These are phyloP conservation scores for Monascus purpureus DNA, from an alignment of 495 filamentous ascomycete species.

Conservation along the genomic window DNA sequence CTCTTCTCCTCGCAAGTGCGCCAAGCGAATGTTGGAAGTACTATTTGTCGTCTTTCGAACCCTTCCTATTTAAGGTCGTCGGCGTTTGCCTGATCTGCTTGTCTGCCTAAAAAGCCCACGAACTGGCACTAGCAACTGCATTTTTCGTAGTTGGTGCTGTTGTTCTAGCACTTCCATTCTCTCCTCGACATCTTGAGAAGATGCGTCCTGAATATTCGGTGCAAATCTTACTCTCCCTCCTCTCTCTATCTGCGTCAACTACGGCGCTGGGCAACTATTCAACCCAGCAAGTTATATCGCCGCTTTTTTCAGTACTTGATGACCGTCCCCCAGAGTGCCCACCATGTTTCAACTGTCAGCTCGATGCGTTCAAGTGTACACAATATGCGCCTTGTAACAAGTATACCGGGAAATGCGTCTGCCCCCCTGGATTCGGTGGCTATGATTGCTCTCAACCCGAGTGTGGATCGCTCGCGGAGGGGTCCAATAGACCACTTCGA, in stretches of 20 bases:
- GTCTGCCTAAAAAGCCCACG: too few species aligned
- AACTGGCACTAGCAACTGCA: too few species aligned
- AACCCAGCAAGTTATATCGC: constrained; percentile 14
- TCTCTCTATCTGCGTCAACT: constrained; percentile 11
- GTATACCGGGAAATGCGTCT: constrained; percentile 80
- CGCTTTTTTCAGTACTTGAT: constrained; percentile 35
- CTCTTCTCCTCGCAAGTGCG: too few species aligned
- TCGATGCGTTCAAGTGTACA: constrained; percentile 77
- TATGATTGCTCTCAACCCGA: constrained; percentile 81
- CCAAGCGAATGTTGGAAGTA: too few species aligned
- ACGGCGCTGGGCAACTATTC: constrained; percentile 21
- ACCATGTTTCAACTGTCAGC: constrained; percentile 90
- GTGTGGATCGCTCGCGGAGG: constrained; percentile 78
- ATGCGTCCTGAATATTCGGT: too few species aligned
- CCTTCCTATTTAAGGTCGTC: too few species aligned
- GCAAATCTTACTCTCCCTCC: constrained; percentile 13
- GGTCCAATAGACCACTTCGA: constrained; percentile 57
- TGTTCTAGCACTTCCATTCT: too few species aligned
- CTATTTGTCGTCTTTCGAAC: too few species aligned
- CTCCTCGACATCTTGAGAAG: too few species aligned
- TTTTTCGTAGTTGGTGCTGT: too few species aligned
- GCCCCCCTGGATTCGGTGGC: constrained; percentile 82
- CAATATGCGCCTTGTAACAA: constrained; percentile 79
- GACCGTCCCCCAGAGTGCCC: constrained; percentile 48
- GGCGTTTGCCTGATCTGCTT: too few species aligned